These are phyloP conservation scores for Alternaria sp. DNA, from an alignment of 2,329 filamentous ascomycete species.

Conservation along the genomic window DNA sequence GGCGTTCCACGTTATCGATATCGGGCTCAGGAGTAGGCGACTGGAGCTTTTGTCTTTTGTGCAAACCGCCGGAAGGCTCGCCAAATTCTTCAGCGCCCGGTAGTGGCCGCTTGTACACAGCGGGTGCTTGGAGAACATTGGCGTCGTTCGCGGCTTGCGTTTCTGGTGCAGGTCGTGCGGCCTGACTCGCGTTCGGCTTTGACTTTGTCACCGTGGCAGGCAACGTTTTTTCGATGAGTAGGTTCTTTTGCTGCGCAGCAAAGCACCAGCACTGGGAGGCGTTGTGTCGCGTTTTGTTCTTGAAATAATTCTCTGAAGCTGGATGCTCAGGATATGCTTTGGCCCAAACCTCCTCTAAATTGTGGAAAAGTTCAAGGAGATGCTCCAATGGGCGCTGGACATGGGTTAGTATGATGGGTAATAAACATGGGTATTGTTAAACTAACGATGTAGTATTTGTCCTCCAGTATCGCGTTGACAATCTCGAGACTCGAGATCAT, in stretches of 20 bases:
- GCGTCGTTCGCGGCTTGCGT: too few species aligned
- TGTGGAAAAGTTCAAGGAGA: not conserved
- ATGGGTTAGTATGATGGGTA: not conserved
- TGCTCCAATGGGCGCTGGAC: not conserved
- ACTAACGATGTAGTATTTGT: not conserved
- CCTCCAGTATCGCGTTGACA: too few species aligned
- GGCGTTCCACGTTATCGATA: fast-evolving
- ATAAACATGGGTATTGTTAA: fast-evolving
- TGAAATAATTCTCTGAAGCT: not conserved
- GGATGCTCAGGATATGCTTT: not conserved
- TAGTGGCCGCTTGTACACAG: not conserved
- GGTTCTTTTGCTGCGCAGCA: not conserved
- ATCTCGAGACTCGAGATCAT: not conserved
- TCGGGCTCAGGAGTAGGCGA: not conserved
- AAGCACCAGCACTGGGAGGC: not conserved
- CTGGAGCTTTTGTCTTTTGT: not conserved
- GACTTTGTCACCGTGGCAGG: not conserved
- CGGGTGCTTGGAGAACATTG: too few species aligned
- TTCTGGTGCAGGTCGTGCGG: too few species aligned
- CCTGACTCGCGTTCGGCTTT: too few species aligned
- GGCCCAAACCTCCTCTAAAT: not conserved
- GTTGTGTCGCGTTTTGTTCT: not conserved
- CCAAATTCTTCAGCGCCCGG: not conserved
- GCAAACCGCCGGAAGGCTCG: fast-evolving
- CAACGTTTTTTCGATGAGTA: not conserved